A percentile compares a stretch with the other conserved stretches of the same genome.
These are phyloP conservation scores for Phytophthora meadii DNA, from an alignment of 352 stramenopile genomes.

Conservation along the genomic window DNA sequence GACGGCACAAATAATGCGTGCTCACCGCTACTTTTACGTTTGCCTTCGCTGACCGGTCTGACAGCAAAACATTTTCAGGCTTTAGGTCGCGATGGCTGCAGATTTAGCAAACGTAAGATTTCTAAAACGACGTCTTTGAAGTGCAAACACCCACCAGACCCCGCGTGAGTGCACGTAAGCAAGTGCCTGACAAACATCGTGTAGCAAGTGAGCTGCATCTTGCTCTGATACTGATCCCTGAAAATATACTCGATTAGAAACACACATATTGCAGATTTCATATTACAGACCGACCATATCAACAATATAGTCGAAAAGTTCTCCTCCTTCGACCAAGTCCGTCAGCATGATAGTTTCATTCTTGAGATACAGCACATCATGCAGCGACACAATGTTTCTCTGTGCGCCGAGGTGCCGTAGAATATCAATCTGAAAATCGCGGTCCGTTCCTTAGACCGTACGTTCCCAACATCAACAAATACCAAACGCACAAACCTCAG, in stretches of 20 bases:
- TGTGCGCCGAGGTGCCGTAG: conserved; percentile 66
- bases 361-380: conserved; percentile 66
- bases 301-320: conserved; percentile 87
- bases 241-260: background rate
- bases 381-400: conserved; percentile 73
- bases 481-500: conserved; percentile 43
- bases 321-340: conserved; percentile 75
- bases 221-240: conserved; percentile 80
- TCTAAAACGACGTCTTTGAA: background rate
- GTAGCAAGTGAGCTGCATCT: conserved; percentile 71
- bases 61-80: conserved; percentile 79
- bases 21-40: conserved; percentile 78
- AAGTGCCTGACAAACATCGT: conserved; percentile 66
- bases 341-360: conserved; percentile 84
- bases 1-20: too few species aligned
- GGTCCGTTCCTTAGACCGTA: background rate
- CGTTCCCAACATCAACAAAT: background rate
- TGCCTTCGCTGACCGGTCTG: conserved; percentile 54
- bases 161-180: conserved; percentile 73
- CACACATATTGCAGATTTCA: too few species aligned
- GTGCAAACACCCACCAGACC: conserved; percentile 54
- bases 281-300: conserved; percentile 44
- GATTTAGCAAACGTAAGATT: conserved; percentile 6
- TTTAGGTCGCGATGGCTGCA: conserved; percentile 79
- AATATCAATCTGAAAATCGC: conserved; percentile 56